A percentile compares a stretch with the other conserved stretches of the same genome.
Evolutionary conservation across 2,329 filamentous ascomycete genomes (phyloP).

Genomic region (Annulohypoxylon truncatum): DNA sequence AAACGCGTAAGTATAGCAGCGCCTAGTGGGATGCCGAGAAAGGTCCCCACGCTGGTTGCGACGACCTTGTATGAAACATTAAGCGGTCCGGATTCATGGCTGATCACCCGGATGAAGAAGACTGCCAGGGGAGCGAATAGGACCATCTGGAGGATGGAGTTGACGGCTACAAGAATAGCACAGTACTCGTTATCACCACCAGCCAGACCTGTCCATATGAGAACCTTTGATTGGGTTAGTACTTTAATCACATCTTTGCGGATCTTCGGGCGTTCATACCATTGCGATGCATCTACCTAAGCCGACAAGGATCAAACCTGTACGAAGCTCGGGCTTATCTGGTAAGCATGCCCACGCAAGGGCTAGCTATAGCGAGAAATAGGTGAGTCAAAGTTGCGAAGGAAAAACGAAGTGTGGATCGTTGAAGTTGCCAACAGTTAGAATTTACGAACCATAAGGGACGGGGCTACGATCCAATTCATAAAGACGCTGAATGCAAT

Average conservation of each 20-base stretch:
- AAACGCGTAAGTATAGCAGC: slow-evolving; percentile 83
- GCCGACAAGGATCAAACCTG: slow-evolving; percentile 83
- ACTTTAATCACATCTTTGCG: not conserved
- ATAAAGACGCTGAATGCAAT: slow-evolving; percentile 79
- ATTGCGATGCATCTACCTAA: slow-evolving; percentile 90
- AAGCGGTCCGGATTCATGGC: slow-evolving; percentile 53
- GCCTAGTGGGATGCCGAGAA: slow-evolving; percentile 84
- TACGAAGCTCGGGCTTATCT: slow-evolving; percentile 66
- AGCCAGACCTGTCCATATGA: slow-evolving; percentile 82
- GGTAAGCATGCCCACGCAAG: slow-evolving; percentile 77
- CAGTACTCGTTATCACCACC: slow-evolving; percentile 85
- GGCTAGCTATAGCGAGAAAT: slow-evolving; percentile 59
- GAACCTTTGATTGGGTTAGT: slow-evolving; percentile 50
- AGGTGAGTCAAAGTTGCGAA: not conserved
- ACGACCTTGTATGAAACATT: slow-evolving; percentile 71
- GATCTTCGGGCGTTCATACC: slow-evolving; percentile 59
- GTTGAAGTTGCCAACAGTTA: not conserved
- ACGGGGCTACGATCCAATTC: slow-evolving; percentile 86
- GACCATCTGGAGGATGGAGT: slow-evolving; percentile 79
- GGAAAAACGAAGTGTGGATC: not conserved
- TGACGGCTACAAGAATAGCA: slow-evolving; percentile 80
- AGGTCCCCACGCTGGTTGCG: slow-evolving; percentile 84
- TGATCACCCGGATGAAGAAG: slow-evolving; percentile 77
- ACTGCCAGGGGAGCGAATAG: slow-evolving; percentile 77
- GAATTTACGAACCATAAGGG: slow-evolving; percentile 74